phyloP scores from a whole-genome alignment of 495 filamentous ascomycete species.

The Aspergillus affinis region DNA sequence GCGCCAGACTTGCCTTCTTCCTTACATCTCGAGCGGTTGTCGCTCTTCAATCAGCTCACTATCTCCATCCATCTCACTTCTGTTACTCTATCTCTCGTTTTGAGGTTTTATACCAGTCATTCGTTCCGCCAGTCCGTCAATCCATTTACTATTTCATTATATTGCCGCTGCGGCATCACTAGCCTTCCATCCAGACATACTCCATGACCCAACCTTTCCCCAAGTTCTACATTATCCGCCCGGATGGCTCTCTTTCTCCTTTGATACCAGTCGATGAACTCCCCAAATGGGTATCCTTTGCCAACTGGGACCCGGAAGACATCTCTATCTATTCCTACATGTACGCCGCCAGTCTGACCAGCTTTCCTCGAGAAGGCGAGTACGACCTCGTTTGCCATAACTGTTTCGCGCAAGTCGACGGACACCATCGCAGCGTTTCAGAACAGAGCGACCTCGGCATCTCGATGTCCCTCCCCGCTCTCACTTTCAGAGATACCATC shows the following conservation, averaged over 20 bases:
- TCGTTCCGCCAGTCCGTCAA: background rate
- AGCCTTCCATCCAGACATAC: constrained; percentile 2
- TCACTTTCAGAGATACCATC: background rate
- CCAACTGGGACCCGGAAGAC: constrained; percentile 24
- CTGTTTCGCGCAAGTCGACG: constrained; percentile 31
- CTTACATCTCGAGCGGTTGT: background rate
- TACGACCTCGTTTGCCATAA: constrained; percentile 41
- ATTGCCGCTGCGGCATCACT: constrained; percentile 1
- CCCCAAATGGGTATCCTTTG: constrained; percentile 36
- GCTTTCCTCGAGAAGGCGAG: constrained; percentile 33
- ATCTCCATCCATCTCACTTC: background rate
- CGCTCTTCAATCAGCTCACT: background rate
- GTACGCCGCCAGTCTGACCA: constrained; percentile 24
- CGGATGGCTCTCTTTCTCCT: constrained; percentile 25
- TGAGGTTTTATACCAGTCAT: background rate
- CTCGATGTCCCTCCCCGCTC: background rate
- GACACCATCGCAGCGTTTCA: constrained; percentile 30
- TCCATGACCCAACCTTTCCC: constrained; percentile 27
- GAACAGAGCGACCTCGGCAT: constrained; percentile 21
- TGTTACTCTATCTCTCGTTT: background rate
- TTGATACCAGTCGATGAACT: constrained; percentile 41
- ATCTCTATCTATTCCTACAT: constrained; percentile 16
- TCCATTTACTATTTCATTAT: background rate
- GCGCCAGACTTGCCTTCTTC: background rate
- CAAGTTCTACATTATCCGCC: constrained; percentile 37